Evolutionary conservation across 805 yeast species (phyloP).

Genomic region (Candida sithepensis): DNA sequence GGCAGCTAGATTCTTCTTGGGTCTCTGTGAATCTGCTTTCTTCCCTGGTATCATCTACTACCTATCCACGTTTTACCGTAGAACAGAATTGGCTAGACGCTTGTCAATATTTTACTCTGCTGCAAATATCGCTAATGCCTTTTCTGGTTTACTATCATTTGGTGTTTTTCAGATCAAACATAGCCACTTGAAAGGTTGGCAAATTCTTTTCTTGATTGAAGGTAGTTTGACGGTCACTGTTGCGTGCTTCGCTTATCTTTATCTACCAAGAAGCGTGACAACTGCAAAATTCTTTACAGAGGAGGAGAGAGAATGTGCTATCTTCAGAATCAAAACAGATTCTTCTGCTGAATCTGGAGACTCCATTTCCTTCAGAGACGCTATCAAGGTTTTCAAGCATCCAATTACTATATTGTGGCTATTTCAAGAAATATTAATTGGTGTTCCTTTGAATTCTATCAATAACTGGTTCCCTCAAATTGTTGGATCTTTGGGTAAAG

Average conservation of each 20-base stretch:
- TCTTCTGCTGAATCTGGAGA: constrained; percentile 39
- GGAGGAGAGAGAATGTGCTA: constrained; percentile 38
- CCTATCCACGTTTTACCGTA: constrained; percentile 35
- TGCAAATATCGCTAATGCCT: constrained; percentile 31
- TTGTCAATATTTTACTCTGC: constrained; percentile 37
- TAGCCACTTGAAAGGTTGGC: constrained; percentile 42
- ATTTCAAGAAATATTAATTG: constrained; percentile 40
- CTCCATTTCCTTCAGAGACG: constrained; percentile 36
- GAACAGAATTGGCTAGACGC: constrained; percentile 35
- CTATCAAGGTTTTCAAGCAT: constrained; percentile 40
- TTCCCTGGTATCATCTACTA: constrained; percentile 38
- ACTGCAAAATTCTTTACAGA: constrained; percentile 35
- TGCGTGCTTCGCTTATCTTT: constrained; percentile 31
- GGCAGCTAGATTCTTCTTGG: constrained; percentile 37
- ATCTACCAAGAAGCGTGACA: constrained; percentile 37
- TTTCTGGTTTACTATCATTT: constrained; percentile 34
- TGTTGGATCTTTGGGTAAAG: constrained; percentile 35
- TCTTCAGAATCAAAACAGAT: constrained; percentile 40
- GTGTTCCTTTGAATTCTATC: constrained; percentile 47
- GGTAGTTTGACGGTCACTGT: constrained; percentile 38
- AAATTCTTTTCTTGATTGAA: constrained; percentile 43
- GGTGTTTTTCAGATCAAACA: constrained; percentile 37
- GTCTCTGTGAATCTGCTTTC: constrained; percentile 35
- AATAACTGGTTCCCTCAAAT: constrained; percentile 50
- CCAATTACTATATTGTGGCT: constrained; percentile 45